Percentiles rank a stretch among this genome's conserved stretches.
Conservation (phyloP, 495 filamentous ascomycete genomes). For the Xylaria venustula region DNA sequence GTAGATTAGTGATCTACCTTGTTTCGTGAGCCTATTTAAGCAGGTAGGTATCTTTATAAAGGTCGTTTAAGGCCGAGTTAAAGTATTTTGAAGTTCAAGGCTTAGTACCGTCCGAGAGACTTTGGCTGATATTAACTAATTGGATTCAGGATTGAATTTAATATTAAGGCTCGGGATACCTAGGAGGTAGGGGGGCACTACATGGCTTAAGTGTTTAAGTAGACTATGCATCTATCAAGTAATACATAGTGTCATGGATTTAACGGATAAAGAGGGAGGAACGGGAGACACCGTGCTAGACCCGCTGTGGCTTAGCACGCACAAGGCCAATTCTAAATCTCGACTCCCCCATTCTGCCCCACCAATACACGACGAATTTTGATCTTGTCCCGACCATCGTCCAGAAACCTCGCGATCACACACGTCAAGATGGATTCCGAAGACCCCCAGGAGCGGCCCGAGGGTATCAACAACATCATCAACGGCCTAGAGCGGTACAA, state of each 20-base stretch:
- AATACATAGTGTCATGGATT: not conserved
- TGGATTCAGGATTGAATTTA: too few species aligned
- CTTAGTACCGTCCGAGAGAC: too few species aligned
- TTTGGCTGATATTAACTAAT: too few species aligned
- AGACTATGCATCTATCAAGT: slow-evolving; percentile 9
- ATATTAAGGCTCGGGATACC: too few species aligned
- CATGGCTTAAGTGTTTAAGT: too few species aligned
- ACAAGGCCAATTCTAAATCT: slow-evolving; percentile 29
- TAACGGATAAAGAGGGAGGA: too few species aligned
- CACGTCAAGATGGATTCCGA: slow-evolving; percentile 52
- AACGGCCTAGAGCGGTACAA: slow-evolving; percentile 98
- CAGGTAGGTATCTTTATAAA: too few species aligned
- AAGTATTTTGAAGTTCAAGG: too few species aligned
- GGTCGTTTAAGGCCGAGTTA: too few species aligned
- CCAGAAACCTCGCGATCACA: slow-evolving; percentile 24
- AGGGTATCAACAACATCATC: slow-evolving; percentile 86
- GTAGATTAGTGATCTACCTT: too few species aligned
- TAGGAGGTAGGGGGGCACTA: too few species aligned
- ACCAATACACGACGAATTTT: slow-evolving; percentile 23
- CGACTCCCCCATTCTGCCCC: slow-evolving; percentile 16
- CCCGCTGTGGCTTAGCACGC: slow-evolving; percentile 6
- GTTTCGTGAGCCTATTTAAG: too few species aligned
- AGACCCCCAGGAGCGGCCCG: slow-evolving; percentile 68
- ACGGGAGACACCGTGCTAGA: not conserved
- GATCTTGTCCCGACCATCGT: slow-evolving; percentile 24